phyloP scores from a whole-genome alignment of 495 filamentous ascomycete species.

The Cercophora sp. region DNA sequence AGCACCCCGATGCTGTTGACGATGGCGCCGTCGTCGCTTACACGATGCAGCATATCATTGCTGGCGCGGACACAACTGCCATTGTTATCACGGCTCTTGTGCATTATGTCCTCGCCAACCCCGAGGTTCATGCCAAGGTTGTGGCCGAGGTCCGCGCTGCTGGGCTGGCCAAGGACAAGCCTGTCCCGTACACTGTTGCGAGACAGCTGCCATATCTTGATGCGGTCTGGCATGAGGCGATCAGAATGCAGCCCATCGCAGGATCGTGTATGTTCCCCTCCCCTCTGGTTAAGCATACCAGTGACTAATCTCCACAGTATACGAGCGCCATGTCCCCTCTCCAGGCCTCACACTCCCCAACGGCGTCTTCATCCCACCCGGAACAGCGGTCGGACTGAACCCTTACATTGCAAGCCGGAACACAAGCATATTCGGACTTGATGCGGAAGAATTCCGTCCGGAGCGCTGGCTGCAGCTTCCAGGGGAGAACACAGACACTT shows the following conservation, averaged over 20 bases:
- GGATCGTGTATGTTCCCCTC: slow-evolving; percentile 38
- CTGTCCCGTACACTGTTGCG: slow-evolving; percentile 18
- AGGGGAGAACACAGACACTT: not conserved
- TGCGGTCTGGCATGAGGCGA: slow-evolving; percentile 56
- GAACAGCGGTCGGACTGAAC: slow-evolving; percentile 37
- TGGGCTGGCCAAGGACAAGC: slow-evolving; percentile 5
- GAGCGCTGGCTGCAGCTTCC: slow-evolving; percentile 40
- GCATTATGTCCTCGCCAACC: slow-evolving; percentile 34
- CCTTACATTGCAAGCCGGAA: slow-evolving; percentile 36
- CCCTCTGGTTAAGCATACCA: not conserved
- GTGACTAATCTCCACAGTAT: not conserved
- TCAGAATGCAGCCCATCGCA: slow-evolving; percentile 52
- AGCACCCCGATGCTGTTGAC: slow-evolving; percentile 26
- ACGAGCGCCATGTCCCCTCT: slow-evolving; percentile 54
- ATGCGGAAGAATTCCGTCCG: slow-evolving; percentile 47
- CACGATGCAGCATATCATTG: slow-evolving; percentile 25
- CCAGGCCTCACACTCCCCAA: slow-evolving; percentile 49
- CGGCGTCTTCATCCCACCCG: slow-evolving; percentile 46
- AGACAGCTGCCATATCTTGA: slow-evolving; percentile 52
- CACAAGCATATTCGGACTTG: slow-evolving; percentile 44
- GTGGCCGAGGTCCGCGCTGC: slow-evolving; percentile 18
- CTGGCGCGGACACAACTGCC: slow-evolving; percentile 43
- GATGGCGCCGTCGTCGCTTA: slow-evolving; percentile 23
- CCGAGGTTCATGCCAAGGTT: slow-evolving; percentile 23
- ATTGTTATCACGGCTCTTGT: slow-evolving; percentile 34